Percentiles rank a stretch among this genome's conserved stretches.
Conservation (phyloP, 176 grass and related monocot genomes). For the Oryza officinalis region DNA sequence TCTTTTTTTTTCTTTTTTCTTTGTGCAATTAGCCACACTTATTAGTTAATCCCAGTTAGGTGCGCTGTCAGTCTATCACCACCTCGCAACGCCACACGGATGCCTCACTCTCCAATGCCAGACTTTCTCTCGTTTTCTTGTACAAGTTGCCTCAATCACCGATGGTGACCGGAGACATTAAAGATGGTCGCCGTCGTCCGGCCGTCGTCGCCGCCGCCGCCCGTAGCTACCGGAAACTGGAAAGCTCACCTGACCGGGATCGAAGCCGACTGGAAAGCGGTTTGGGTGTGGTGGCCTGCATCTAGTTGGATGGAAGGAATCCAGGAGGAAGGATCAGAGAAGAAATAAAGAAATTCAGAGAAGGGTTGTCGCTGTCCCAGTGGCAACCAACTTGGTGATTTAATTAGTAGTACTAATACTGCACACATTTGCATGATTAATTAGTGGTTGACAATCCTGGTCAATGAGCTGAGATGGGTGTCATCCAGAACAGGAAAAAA, state of each 20-base stretch:
- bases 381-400: constrained; percentile 21
- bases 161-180: background rate
- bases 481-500: constrained; percentile 1
- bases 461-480: constrained; percentile 10
- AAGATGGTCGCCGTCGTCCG: background rate
- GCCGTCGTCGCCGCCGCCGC: background rate
- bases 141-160: background rate
- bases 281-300: constrained; percentile 38
- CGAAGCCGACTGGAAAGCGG: constrained; percentile 11
- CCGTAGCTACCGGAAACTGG: background rate
- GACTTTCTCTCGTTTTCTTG: background rate
- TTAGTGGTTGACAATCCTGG: constrained; percentile 40
- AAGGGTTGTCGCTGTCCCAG: constrained; percentile 14
- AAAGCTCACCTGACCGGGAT: background rate
- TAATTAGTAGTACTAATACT: background rate
- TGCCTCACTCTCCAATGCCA: background rate
- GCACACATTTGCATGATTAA: constrained; percentile 28
- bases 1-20: background rate
- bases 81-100: background rate
- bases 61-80: constrained; percentile 8
- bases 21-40: background rate
- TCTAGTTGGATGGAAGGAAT: constrained; percentile 6
- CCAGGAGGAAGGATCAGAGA: constrained; percentile 1
- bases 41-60: background rate
- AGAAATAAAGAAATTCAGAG: constrained; percentile 3